These are phyloP conservation scores for Miscanthus lutarioriparius DNA, from an alignment of 176 grass and related monocot genomes.

Conservation along the genomic window DNA sequence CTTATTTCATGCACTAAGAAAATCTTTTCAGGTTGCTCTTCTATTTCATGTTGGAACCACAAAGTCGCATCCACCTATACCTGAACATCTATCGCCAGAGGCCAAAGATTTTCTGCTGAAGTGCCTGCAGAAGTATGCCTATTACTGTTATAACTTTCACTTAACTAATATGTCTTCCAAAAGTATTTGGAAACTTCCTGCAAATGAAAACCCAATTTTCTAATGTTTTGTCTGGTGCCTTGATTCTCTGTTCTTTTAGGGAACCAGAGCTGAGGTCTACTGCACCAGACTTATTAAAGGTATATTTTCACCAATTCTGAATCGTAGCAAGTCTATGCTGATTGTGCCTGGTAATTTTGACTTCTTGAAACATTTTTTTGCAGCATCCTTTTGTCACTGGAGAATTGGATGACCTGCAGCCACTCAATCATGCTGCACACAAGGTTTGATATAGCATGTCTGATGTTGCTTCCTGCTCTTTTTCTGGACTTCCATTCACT, in stretches of 20 bases:
- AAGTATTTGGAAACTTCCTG: slow-evolving; percentile 29
- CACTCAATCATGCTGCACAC: slow-evolving; percentile 37
- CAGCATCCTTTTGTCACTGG: slow-evolving; percentile 97
- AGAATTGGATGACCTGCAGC: slow-evolving; percentile 48
- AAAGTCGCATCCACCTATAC: slow-evolving; percentile 97
- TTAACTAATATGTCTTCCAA: slow-evolving; percentile 25
- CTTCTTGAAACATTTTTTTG: slow-evolving; percentile 44
- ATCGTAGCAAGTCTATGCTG: not conserved
- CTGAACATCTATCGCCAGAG: slow-evolving; percentile 88
- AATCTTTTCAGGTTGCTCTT: slow-evolving; percentile 78
- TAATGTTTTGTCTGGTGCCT: slow-evolving; percentile 16
- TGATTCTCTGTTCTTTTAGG: slow-evolving; percentile 42
- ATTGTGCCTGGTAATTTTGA: slow-evolving; percentile 38
- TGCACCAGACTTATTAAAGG: slow-evolving; percentile 71
- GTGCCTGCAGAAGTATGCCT: slow-evolving; percentile 95
- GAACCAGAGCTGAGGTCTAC: slow-evolving; percentile 68
- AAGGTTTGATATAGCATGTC: slow-evolving; percentile 49
- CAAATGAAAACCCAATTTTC: slow-evolving; percentile 30
- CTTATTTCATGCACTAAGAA: slow-evolving; percentile 13
- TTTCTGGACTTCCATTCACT: slow-evolving; percentile 14
- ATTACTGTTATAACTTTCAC: slow-evolving; percentile 15
- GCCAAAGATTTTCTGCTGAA: slow-evolving; percentile 98
- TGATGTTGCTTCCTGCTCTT: slow-evolving; percentile 35
- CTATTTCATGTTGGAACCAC: slow-evolving; percentile 97
- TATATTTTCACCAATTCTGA: slow-evolving; percentile 39